phyloP scores from a whole-genome alignment of 768 basidiomycete genomes.

The Auricularia cornea region DNA sequence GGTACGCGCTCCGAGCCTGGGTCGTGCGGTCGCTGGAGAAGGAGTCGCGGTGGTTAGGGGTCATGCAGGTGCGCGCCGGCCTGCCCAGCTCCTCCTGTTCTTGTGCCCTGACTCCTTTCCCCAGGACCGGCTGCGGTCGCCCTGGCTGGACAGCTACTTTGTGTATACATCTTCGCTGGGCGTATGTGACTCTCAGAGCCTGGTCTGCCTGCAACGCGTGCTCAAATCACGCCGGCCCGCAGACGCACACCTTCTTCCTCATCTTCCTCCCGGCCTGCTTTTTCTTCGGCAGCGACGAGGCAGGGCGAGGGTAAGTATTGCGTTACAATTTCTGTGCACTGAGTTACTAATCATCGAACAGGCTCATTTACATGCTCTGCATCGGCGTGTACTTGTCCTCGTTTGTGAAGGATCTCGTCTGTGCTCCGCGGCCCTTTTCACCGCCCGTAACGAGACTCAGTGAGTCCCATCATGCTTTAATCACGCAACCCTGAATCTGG shows the following conservation, averaged over 20 bases:
- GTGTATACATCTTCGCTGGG: conserved; percentile 73
- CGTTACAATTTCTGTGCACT: not conserved
- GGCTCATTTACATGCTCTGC: conserved; percentile 60
- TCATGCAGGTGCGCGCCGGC: conserved; percentile 61
- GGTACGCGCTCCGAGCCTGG: conserved; percentile 46
- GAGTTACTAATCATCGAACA: conserved; percentile 21
- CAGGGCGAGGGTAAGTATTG: conserved; percentile 59
- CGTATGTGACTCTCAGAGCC: not conserved
- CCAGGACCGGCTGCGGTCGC: conserved; percentile 46
- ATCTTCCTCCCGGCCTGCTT: conserved; percentile 74
- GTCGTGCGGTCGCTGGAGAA: conserved; percentile 45
- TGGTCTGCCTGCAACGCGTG: not conserved
- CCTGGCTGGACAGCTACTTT: conserved; percentile 73
- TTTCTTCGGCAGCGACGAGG: conserved; percentile 73
- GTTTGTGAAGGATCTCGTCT: conserved; percentile 81
- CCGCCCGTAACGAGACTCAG: conserved; percentile 89
- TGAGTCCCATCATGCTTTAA: conserved; percentile 38
- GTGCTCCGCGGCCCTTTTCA: conserved; percentile 81
- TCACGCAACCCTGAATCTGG: not conserved
- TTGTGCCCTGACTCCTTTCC: not conserved
- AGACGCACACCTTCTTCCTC: conserved; percentile 91
- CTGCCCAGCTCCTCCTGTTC: not conserved
- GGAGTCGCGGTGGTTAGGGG: conserved; percentile 56
- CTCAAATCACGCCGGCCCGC: not conserved
- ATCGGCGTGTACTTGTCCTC: conserved; percentile 83